Evolutionary conservation across 2,329 filamentous ascomycete species (phyloP), one percentile per base, ranked within the genome.

Genomic region (Albifimbria verrucaria): DNA sequence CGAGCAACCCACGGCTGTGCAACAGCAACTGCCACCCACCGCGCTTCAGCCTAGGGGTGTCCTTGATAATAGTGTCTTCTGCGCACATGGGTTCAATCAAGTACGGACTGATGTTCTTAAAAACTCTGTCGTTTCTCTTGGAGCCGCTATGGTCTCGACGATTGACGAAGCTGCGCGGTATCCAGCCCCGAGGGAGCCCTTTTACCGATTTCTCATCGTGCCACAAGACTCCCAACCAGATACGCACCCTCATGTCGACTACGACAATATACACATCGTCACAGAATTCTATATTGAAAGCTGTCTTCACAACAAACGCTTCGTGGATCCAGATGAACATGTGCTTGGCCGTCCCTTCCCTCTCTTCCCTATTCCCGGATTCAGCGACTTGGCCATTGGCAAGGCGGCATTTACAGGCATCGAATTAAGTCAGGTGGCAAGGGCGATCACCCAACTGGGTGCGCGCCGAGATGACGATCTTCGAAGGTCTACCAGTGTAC

Each of bases 201-300:
- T 59, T 1, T 70, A 72, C 51, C 74, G 77, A 12, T 81, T 82
- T 56, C 62, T 84, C 26, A 71, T 85, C 43, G 80, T 85, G 1
- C 80, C 81, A 2, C 82, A 85, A 55, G 65, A 62, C 7, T 78
- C 79, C 0, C 71, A 72, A 15, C 71, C 77, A 1, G 70, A 75
- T 1, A 71, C 72, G 0, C 77, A 79, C 45, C 80, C 71, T 9
- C 61, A 59, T 9, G 53, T 65, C 9, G 62, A 63, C 4, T 67
- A 73, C 46, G 73, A 72, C 20, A 57, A 68, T 24, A 64, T 82
- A 7, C 66, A 77, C 49, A 67, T 81, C 43, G 85, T 96, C 26
- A 97, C 92, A 11, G 92, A 96, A 65, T 95, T 94, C 79, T 99
- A 93, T 81, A 79, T 99, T 50, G 94, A 99, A 72, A 84, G 85